A percentile compares a stretch with the other conserved stretches of the same genome.
These are phyloP conservation scores for Exophiala spinifera DNA, from an alignment of 2,329 filamentous ascomycete genomes.

Conservation along the genomic window DNA sequence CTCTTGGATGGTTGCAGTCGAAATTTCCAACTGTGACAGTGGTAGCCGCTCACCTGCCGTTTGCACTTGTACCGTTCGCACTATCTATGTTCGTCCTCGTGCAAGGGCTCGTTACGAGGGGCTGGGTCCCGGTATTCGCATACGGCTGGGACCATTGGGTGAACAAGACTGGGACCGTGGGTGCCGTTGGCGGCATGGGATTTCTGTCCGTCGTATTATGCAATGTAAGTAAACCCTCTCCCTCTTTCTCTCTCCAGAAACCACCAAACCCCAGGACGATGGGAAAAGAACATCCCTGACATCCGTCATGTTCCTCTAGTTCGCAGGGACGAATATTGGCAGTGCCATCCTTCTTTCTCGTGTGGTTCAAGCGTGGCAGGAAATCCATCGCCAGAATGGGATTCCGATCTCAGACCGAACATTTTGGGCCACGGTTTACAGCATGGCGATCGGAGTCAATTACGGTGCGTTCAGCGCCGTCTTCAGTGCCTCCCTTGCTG, in stretches of 20 bases:
- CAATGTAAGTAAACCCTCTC: slow-evolving; percentile 55
- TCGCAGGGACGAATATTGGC: slow-evolving; percentile 73
- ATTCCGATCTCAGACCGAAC: slow-evolving; percentile 59
- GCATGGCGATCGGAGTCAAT: slow-evolving; percentile 72
- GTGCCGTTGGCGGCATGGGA: slow-evolving; percentile 52
- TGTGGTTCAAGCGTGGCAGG: slow-evolving; percentile 66
- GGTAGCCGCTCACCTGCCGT: slow-evolving; percentile 64
- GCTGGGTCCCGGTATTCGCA: slow-evolving; percentile 71
- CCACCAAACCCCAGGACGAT: too few species aligned
- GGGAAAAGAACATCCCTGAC: slow-evolving; percentile 22
- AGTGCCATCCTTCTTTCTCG: slow-evolving; percentile 70
- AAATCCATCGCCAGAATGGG: slow-evolving; percentile 52
- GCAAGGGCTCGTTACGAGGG: slow-evolving; percentile 68
- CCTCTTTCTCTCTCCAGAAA: background rate
- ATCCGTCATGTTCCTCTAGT: slow-evolving; percentile 45
- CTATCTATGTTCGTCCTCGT: slow-evolving; percentile 74
- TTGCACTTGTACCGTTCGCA: slow-evolving; percentile 67
- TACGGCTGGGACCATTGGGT: slow-evolving; percentile 45
- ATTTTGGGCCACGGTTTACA: slow-evolving; percentile 40
- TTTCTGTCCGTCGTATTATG: slow-evolving; percentile 69
- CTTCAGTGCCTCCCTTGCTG: slow-evolving; percentile 69
- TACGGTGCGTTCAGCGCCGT: slow-evolving; percentile 71
- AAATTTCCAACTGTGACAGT: slow-evolving; percentile 69
- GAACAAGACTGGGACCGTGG: slow-evolving; percentile 10
- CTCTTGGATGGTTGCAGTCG: slow-evolving; percentile 61